Evolutionary conservation across 2,329 filamentous ascomycete species (phyloP).

Genomic region (Botrytis hyacinthi): DNA sequence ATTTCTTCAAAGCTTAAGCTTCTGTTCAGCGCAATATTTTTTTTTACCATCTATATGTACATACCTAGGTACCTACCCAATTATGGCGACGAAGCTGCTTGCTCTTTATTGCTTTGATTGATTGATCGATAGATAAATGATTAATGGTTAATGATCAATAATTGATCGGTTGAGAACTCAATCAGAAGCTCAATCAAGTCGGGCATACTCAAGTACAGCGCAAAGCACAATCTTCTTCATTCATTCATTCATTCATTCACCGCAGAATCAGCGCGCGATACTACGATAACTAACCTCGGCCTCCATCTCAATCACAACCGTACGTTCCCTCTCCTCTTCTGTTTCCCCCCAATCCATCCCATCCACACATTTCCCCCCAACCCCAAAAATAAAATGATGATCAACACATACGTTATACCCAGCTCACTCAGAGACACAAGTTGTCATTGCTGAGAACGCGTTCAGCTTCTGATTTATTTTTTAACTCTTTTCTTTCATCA

Average conservation of each 20-base stretch:
- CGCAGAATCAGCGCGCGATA: not conserved
- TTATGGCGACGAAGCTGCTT: not conserved
- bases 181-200: too few species aligned
- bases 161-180: too few species aligned
- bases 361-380: not conserved
- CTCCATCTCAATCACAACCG: not conserved
- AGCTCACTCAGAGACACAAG: constrained; percentile 22
- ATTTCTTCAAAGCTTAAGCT: not conserved
- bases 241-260: not conserved
- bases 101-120: not conserved
- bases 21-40: not conserved
- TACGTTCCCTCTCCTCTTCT: not conserved
- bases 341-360: not conserved
- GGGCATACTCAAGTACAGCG: too few species aligned
- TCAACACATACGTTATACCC: constrained; percentile 23
- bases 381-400: constrained; percentile 17
- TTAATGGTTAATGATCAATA: not conserved
- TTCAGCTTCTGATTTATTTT: constrained; percentile 20
- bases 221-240: too few species aligned
- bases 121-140: too few species aligned
- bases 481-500: not conserved
- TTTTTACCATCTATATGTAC: not conserved
- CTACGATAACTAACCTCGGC: not conserved
- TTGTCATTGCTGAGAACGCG: constrained; percentile 22
- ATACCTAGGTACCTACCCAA: not conserved